Evolutionary conservation across 148 eudicot genomes (phyloP).

Genomic region (Fagopyrum homotropicum): DNA sequence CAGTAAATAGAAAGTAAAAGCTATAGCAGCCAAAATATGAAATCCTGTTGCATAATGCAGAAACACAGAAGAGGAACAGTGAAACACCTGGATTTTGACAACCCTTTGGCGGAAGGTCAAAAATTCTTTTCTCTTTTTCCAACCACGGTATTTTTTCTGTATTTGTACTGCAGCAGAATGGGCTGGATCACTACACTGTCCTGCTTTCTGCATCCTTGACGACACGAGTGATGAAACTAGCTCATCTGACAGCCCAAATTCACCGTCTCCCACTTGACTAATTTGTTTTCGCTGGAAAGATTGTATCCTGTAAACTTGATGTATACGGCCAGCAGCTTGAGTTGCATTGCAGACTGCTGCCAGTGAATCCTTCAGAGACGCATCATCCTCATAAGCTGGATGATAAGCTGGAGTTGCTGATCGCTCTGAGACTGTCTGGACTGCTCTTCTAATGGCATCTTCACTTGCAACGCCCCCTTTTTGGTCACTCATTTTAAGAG

Average conservation of each 20-base stretch:
- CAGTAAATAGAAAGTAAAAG: not conserved
- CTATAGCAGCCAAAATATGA: not conserved
- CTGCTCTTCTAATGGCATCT: conserved; percentile 29
- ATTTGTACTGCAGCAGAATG: conserved; percentile 58
- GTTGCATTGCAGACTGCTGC: conserved; percentile 61
- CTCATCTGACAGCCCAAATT: conserved; percentile 34
- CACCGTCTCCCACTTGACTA: conserved; percentile 23
- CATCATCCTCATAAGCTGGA: conserved; percentile 30
- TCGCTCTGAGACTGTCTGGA: conserved; percentile 30
- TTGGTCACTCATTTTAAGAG: conserved; percentile 36
- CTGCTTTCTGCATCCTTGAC: conserved; percentile 36
- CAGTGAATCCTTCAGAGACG: conserved; percentile 47
- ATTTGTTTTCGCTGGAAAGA: conserved; percentile 51
- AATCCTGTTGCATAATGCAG: not conserved
- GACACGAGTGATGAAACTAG: conserved; percentile 42
- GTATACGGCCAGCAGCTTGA: conserved; percentile 64
- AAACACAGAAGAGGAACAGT: not conserved
- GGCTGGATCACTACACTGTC: conserved; percentile 26
- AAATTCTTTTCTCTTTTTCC: conserved; percentile 55
- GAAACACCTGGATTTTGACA: conserved; percentile 59
- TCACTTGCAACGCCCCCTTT: conserved; percentile 25
- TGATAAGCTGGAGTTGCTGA: conserved; percentile 31
- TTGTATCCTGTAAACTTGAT: conserved; percentile 56
- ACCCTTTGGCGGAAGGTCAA: conserved; percentile 43
- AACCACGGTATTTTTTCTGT: conserved; percentile 65